Evolutionary conservation across 2,329 filamentous ascomycete genomes (phyloP).

Genomic region (Thielaviopsis musarum): DNA sequence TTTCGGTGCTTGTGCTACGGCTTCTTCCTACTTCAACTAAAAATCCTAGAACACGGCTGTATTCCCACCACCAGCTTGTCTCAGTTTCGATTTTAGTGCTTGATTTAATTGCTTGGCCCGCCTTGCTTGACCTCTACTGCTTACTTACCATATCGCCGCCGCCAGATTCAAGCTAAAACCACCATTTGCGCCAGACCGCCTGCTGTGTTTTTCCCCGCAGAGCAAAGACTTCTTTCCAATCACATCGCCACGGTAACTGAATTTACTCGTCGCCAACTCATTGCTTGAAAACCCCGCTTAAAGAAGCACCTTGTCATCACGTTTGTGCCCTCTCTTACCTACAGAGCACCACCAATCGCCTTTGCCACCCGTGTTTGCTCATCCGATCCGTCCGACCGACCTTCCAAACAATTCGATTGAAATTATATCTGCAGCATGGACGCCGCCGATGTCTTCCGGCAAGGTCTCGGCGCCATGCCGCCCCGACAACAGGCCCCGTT

Average conservation of each 20-base stretch:
- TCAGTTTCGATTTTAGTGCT: background rate
- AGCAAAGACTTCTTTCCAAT: background rate
- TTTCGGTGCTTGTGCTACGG: background rate
- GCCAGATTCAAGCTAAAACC: background rate
- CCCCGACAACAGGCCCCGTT: constrained; percentile 11
- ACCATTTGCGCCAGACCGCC: background rate
- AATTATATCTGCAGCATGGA: constrained; percentile 30
- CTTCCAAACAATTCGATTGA: background rate
- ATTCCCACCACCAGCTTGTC: background rate
- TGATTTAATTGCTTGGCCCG: background rate
- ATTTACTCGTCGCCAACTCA: background rate
- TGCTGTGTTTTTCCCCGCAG: background rate
- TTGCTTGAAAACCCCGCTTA: background rate
- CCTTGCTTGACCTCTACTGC: background rate
- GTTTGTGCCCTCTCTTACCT: background rate
- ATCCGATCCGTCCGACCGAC: background rate
- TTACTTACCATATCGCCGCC: background rate
- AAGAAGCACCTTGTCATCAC: background rate
- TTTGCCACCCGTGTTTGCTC: background rate
- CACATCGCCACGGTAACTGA: background rate
- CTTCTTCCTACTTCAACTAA: background rate
- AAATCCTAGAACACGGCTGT: background rate
- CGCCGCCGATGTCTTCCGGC: constrained; percentile 40
- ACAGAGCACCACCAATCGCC: background rate
- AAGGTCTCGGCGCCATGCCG: constrained; percentile 30